phyloP scores from a whole-genome alignment of 768 basidiomycete genomes.

The Mycena maculata region DNA sequence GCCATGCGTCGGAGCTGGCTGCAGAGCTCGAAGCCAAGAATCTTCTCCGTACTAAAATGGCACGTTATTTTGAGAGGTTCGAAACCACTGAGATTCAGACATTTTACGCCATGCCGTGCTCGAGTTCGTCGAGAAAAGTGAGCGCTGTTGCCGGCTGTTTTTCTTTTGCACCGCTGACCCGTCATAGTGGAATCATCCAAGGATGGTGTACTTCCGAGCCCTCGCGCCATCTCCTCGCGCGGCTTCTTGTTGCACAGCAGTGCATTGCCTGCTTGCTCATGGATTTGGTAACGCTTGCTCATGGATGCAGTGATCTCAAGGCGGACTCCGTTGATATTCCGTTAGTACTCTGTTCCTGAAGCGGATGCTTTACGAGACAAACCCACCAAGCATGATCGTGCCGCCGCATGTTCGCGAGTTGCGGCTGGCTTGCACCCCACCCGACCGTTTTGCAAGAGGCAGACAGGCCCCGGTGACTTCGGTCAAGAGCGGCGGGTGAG shows the following conservation, averaged over 20 bases:
- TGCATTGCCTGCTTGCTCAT: conserved; percentile 1
- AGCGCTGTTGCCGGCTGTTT: conserved; percentile 27
- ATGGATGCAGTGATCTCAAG: not conserved
- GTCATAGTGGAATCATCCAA: conserved; percentile 55
- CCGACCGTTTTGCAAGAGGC: not conserved
- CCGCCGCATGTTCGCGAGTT: conserved; percentile 12
- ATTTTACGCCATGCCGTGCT: conserved; percentile 65
- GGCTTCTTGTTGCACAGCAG: not conserved
- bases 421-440: conserved; percentile 3
- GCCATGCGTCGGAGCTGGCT: conserved; percentile 55
- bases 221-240: not conserved
- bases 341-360: not conserved
- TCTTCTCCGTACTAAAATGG: conserved; percentile 50
- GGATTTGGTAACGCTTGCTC: conserved; percentile 8
- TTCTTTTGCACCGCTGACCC: conserved; percentile 9
- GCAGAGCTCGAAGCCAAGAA: conserved; percentile 47
- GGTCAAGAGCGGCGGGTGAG: conserved; percentile 1
- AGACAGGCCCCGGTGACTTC: conserved; percentile 10
- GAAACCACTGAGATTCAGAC: conserved; percentile 54
- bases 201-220: conserved; percentile 54
- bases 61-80: conserved; percentile 46
- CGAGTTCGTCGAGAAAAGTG: conserved; percentile 70
- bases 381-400: conserved; percentile 5
- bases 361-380: not conserved
- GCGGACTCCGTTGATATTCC: conserved; percentile 3